phyloP scores from a whole-genome alignment of 106 monocot species.

The Agapanthus africanus region DNA sequence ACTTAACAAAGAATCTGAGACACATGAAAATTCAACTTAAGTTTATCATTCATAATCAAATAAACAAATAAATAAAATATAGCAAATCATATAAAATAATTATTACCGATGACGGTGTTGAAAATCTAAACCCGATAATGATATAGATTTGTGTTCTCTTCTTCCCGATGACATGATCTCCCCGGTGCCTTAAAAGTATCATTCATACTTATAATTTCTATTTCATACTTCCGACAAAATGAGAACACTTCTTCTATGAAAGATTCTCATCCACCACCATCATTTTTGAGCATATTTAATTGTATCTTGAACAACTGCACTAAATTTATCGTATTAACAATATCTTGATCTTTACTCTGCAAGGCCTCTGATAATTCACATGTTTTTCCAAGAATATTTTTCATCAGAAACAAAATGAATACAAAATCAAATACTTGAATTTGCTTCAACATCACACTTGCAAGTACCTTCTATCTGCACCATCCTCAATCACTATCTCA shows the following conservation, averaged over 20 bases:
- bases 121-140: not conserved
- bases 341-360: constrained; percentile 12
- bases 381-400: constrained; percentile 1
- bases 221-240: not conserved
- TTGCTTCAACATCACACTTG: not conserved
- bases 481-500: not conserved
- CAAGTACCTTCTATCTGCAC: not conserved
- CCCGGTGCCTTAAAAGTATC: not conserved
- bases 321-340: not conserved
- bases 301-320: not conserved
- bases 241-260: not conserved
- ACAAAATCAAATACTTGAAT: not conserved
- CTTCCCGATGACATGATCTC: not conserved
- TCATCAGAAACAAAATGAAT: too few relatives aligned
- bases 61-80: too few relatives aligned
- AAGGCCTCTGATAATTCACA: constrained; percentile 4
- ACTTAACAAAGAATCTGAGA: too few relatives aligned
- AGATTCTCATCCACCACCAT: not conserved
- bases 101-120: too few relatives aligned
- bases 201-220: constrained; percentile 4
- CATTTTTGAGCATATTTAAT: not conserved
- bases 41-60: too few relatives aligned
- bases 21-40: too few relatives aligned
- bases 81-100: too few relatives aligned
- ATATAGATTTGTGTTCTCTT: not conserved